phyloP scores from a whole-genome alignment of 768 basidiomycete species.

The Mycena alexandri region DNA sequence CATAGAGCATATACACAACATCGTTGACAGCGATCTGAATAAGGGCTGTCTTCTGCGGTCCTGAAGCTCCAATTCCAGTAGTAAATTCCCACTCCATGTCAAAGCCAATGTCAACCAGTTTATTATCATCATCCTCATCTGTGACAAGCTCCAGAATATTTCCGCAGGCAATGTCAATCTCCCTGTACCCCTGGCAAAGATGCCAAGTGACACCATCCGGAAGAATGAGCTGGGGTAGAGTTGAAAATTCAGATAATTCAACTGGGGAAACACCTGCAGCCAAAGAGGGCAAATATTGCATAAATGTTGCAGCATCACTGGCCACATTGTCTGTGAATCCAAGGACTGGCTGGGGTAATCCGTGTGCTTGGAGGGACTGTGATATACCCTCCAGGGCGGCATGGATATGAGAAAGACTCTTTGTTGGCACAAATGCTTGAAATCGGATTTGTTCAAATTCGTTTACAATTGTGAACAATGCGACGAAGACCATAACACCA shows the following conservation, averaged over 20 bases:
- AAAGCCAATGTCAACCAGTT: neutral
- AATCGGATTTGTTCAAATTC: slow-evolving; percentile 35
- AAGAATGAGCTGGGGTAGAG: neutral
- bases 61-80: neutral
- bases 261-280: slow-evolving; percentile 25
- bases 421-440: slow-evolving; percentile 28
- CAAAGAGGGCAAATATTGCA: slow-evolving; percentile 36
- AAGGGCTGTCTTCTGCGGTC: neutral
- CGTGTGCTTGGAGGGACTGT: slow-evolving; percentile 19
- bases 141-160: neutral
- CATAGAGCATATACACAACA: neutral
- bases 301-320: slow-evolving; percentile 28
- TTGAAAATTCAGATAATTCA: neutral
- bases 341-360: slow-evolving; percentile 18
- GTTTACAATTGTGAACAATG: slow-evolving; percentile 36
- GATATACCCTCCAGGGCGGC: slow-evolving; percentile 31
- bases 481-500: neutral
- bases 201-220: neutral
- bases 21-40: neutral
- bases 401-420: slow-evolving; percentile 31
- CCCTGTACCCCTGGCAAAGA: neutral
- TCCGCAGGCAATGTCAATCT: neutral
- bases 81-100: slow-evolving; percentile 13
- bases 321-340: slow-evolving; percentile 35
- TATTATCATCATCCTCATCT: neutral